Evolutionary conservation across 2,329 filamentous ascomycete genomes (phyloP).

Genomic region (Cercospora sesami): DNA sequence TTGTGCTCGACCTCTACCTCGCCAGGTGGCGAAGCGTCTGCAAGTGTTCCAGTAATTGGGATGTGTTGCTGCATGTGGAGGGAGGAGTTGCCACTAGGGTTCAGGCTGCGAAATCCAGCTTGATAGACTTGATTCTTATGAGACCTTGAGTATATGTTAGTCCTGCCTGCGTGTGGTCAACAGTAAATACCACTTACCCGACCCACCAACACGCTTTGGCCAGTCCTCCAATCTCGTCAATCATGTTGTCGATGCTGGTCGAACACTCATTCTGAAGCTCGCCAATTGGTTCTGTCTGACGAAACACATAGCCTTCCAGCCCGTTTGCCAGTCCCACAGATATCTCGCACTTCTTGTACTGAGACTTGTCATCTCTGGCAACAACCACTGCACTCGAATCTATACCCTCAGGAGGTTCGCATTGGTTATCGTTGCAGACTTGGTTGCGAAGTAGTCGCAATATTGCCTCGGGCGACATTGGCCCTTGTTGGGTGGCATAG

Average conservation of each 20-base stretch:
- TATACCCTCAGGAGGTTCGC: constrained; percentile 15
- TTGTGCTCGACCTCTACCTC: not conserved
- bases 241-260: constrained; percentile 16
- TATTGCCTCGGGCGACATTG: constrained; percentile 16
- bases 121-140: constrained; percentile 21
- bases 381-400: constrained; percentile 13
- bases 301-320: constrained; percentile 18
- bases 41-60: not conserved
- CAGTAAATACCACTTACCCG: constrained; percentile 4
- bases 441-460: constrained; percentile 15
- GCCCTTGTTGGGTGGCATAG: constrained; percentile 17
- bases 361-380: constrained; percentile 15
- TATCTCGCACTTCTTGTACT: constrained; percentile 21
- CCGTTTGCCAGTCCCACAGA: constrained; percentile 18
- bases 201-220: constrained; percentile 19
- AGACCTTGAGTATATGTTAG: constrained; percentile 1
- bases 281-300: constrained; percentile 12
- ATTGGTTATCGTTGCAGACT: constrained; percentile 16
- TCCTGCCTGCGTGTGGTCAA: not conserved
- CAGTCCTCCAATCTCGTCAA: constrained; percentile 10
- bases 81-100: constrained; percentile 6
- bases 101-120: constrained; percentile 15
- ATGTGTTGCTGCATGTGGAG: constrained; percentile 14
- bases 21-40: constrained; percentile 3
- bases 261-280: constrained; percentile 17